Evolutionary conservation across 306 rosid species (phyloP).

Genomic region (Quercus variabilis): DNA sequence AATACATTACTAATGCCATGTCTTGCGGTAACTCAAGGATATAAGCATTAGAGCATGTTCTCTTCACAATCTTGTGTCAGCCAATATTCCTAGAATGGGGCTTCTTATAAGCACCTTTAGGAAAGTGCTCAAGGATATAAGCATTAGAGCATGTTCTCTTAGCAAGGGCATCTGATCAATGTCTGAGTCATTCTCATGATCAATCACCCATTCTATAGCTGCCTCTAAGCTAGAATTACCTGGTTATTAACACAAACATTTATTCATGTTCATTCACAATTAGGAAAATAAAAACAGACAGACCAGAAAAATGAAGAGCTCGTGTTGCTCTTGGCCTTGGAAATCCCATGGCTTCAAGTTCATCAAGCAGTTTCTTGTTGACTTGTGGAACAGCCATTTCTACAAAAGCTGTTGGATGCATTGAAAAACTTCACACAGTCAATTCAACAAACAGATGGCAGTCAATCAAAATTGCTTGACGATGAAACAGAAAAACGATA

Average conservation of each 20-base stretch:
- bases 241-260: neutral
- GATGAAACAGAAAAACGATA: neutral
- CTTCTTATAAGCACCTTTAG: no score
- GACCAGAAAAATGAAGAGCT: constrained; percentile 51
- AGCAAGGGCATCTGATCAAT: constrained; percentile 37
- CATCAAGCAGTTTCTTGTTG: constrained; percentile 26
- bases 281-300: neutral
- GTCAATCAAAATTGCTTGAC: neutral
- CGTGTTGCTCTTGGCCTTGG: constrained; percentile 27
- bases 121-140: no score
- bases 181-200: constrained; percentile 42
- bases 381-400: constrained; percentile 41
- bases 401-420: neutral
- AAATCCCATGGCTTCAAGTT: constrained; percentile 42
- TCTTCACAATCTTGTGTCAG: no score
- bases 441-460: neutral
- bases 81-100: no score
- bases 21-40: no score
- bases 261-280: neutral
- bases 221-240: constrained; percentile 20
- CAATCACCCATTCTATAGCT: constrained; percentile 42
- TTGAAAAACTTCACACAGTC: neutral
- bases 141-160: no score
- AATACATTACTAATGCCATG: no score
- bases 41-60: no score